Evolutionary conservation across 768 basidiomycete species (phyloP).

Genomic region (Jaapia argillacea): DNA sequence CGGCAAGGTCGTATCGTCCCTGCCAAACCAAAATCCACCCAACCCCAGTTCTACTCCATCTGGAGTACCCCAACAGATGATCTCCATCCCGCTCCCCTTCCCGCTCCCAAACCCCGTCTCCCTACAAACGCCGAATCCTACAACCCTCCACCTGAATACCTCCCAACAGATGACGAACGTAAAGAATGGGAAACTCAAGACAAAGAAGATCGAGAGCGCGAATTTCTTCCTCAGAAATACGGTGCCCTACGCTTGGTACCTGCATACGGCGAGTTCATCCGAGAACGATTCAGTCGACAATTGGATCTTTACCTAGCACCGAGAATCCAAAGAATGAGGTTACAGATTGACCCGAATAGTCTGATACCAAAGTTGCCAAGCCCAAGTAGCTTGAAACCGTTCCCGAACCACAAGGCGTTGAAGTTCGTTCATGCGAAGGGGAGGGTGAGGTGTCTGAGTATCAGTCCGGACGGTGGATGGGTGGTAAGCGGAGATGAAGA

Average conservation of each 20-base stretch:
- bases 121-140: conserved; percentile 97
- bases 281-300: conserved; percentile 88
- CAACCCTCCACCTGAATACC: conserved; percentile 95
- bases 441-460: conserved; percentile 62
- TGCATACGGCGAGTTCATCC: conserved; percentile 84
- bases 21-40: conserved; percentile 71
- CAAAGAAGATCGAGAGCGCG: conserved; percentile 80
- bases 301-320: conserved; percentile 96
- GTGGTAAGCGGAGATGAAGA: conserved; percentile 85
- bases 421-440: conserved; percentile 56
- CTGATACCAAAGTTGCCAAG: conserved; percentile 92
- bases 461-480: conserved; percentile 90
- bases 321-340: conserved; percentile 73
- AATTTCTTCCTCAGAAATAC: conserved; percentile 86
- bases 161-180: conserved; percentile 76
- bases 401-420: conserved; percentile 81
- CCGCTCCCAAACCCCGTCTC: conserved; percentile 83
- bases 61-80: conserved; percentile 75
- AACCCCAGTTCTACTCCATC: conserved; percentile 73
- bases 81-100: conserved; percentile 73
- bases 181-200: conserved; percentile 77
- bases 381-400: conserved; percentile 84
- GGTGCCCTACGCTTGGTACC: conserved; percentile 82
- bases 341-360: conserved; percentile 87
- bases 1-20: conserved; percentile 91